Conservation (phyloP, 192 early-diverging fungal genomes). For the Coemansia sp. region DNA sequence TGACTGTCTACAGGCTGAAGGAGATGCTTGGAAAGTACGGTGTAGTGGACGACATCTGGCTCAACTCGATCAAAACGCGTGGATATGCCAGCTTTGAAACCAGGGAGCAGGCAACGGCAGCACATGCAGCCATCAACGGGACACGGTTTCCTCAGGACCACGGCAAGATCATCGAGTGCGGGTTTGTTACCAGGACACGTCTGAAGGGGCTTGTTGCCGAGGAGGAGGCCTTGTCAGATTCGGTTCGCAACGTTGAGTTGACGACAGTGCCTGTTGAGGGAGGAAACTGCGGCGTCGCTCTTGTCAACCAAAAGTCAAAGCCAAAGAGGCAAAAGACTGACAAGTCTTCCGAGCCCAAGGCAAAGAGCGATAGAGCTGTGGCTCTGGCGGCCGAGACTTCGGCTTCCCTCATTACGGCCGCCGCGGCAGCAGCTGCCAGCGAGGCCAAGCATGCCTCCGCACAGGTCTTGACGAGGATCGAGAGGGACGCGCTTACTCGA, state of each 20-base stretch:
- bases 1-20: conserved; percentile 31
- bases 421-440: conserved; percentile 32
- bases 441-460: conserved; percentile 11
- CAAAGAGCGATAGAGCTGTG: neutral
- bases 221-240: conserved; percentile 25
- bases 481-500: conserved; percentile 6
- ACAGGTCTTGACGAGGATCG: neutral
- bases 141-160: conserved; percentile 32
- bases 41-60: conserved; percentile 26
- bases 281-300: conserved; percentile 36
- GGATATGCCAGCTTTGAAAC: conserved; percentile 35
- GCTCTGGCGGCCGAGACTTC: conserved; percentile 9
- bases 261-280: conserved; percentile 11
- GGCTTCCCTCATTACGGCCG: conserved; percentile 22
- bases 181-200: conserved; percentile 31
- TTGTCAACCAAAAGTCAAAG: conserved; percentile 12
- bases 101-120: conserved; percentile 18
- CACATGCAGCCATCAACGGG: conserved; percentile 25
- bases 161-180: conserved; percentile 37
- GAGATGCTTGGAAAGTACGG: conserved; percentile 37
- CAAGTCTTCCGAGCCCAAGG: neutral
- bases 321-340: conserved; percentile 31
- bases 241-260: conserved; percentile 32
- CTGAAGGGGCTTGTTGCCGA: conserved; percentile 29
- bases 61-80: conserved; percentile 51